Percentiles rank a stretch among this genome's conserved stretches.
phyloP scores from a whole-genome alignment of 495 filamentous ascomycete species.

The Tuber microsphaerosporum region DNA sequence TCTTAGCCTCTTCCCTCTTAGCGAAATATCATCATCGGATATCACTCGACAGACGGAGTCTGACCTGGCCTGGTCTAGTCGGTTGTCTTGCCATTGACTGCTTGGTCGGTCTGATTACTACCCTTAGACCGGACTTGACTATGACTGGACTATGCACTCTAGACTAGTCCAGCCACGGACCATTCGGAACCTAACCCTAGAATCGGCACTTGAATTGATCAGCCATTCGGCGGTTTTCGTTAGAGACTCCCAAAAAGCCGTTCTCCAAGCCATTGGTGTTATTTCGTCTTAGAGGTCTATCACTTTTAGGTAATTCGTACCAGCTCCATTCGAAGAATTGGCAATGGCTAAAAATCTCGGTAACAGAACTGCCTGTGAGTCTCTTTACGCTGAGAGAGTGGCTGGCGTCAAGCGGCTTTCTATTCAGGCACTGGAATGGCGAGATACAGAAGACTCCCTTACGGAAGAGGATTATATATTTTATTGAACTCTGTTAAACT shows the following conservation, averaged over 20 bases:
- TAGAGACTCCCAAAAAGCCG: slow-evolving; percentile 90
- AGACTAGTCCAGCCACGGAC: too few relatives aligned
- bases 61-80: too few relatives aligned
- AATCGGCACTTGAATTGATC: slow-evolving; percentile 97
- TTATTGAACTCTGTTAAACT: slow-evolving; percentile 18
- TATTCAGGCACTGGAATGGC: slow-evolving; percentile 39
- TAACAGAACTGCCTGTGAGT: slow-evolving; percentile 41
- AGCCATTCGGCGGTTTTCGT: slow-evolving; percentile 92
- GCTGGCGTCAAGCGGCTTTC: slow-evolving; percentile 38
- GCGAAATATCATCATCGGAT: too few relatives aligned
- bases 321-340: neutral
- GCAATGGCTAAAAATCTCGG: slow-evolving; percentile 7
- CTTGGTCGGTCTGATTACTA: too few relatives aligned
- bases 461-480: slow-evolving; percentile 39
- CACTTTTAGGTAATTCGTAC: slow-evolving; percentile 60
- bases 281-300: slow-evolving; percentile 91
- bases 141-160: too few relatives aligned
- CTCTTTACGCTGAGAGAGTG: slow-evolving; percentile 39
- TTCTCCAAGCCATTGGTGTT: slow-evolving; percentile 91
- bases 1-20: too few relatives aligned
- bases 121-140: too few relatives aligned
- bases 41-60: too few relatives aligned
- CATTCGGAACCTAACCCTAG: slow-evolving; percentile 48
- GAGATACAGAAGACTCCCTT: slow-evolving; percentile 40
- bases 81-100: too few relatives aligned